Evolutionary conservation across 2,329 filamentous ascomycete genomes (phyloP).

Genomic region (Fusarium scirpi): DNA sequence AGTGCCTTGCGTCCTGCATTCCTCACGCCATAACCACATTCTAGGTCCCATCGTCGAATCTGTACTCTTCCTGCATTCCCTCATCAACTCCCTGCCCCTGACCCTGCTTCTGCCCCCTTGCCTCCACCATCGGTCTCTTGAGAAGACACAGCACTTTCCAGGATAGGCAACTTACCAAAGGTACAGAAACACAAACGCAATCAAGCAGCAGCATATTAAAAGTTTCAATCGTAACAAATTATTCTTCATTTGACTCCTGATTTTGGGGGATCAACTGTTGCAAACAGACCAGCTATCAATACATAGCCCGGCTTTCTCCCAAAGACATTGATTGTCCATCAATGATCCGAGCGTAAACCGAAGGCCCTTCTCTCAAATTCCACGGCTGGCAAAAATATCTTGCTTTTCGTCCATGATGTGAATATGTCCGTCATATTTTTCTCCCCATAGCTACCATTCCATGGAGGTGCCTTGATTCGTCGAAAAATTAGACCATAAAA

Average conservation of each 20-base stretch:
- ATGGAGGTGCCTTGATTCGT: slow-evolving; percentile 24
- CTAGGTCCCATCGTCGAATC: not conserved
- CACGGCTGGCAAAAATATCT: slow-evolving; percentile 21
- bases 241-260: slow-evolving; percentile 29
- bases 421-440: slow-evolving; percentile 26
- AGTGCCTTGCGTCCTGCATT: slow-evolving; percentile 26
- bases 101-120: slow-evolving; percentile 5
- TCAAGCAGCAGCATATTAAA: not conserved
- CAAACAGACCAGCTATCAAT: slow-evolving; percentile 34
- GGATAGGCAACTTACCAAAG: not conserved
- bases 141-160: not conserved
- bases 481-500: slow-evolving; percentile 36
- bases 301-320: slow-evolving; percentile 26
- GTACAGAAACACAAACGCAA: not conserved
- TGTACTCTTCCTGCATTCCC: not conserved
- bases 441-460: slow-evolving; percentile 17
- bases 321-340: slow-evolving; percentile 10
- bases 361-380: slow-evolving; percentile 13
- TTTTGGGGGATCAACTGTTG: slow-evolving; percentile 14
- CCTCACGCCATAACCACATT: slow-evolving; percentile 16
- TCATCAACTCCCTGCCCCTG: not conserved
- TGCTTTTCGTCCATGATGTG: slow-evolving; percentile 36
- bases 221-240: slow-evolving; percentile 8
- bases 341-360: slow-evolving; percentile 11
- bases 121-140: not conserved